Base-by-base conservation (phyloP, 1,139 yeast species). In the Yamadazyma spencermartinsiae region DNA sequence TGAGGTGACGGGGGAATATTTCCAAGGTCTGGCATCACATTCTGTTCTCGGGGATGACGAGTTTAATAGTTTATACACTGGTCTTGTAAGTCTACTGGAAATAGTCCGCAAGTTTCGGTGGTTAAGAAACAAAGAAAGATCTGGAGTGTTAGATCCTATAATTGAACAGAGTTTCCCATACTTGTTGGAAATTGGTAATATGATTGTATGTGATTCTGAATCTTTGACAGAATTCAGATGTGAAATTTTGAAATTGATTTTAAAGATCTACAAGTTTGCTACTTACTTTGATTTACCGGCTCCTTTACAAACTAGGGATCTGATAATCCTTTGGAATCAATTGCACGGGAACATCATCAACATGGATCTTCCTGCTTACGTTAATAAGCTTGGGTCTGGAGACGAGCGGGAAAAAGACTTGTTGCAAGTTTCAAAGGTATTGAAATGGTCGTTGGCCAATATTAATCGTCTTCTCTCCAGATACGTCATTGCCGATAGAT, bases 401-500 rank as follows among this genome's bases (percentile, higher is more conserved):
- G 45, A 57, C 27, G 74, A 69, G 39, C 61, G 58, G 42, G 76
- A 70, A 35, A 63, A 60, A 45, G 52, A 63, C 35, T 56, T 63
- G 38, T 52, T 69, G 12, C 74, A 72, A 49, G 54, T 69, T 31
- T 60, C 75, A 25, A 90, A 88, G 60, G 78, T 92, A 46, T 86
- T 88, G 61, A 92, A 92, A 60, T 90, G 98, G 97, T 79, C 95
- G 1, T 81, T 82, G 52, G 89, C 88, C 25, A 88, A 88, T 56
- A 61, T 90, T 35, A 78, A 74, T 52, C 76, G 95, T 47, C 60
- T 89, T n/a, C 86, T 85, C 54, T 75, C 74, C 40, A 72, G 95
- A 50, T 89, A 86, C 56, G 89, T 86, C 2, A 58, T 82, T 29
- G 62, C 79, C 2, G 72, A 66, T 38, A 79, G 76, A 48, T 77